Base-by-base conservation (phyloP, 2,329 filamentous ascomycete genomes). In the Stemphylium beticola region DNA sequence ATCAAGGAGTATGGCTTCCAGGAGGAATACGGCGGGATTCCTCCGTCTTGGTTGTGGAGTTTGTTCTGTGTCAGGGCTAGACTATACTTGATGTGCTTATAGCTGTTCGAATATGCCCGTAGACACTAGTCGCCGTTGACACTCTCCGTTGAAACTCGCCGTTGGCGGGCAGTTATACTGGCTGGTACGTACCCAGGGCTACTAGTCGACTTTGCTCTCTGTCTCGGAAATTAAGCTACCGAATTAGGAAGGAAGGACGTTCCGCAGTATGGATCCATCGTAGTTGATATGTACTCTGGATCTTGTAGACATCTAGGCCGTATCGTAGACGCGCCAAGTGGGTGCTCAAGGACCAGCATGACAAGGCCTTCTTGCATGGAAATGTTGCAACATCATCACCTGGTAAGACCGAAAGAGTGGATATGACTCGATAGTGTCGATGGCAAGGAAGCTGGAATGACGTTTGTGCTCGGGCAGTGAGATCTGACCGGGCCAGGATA, bases 401-500 rank as follows among this genome's bases (percentile, higher is more conserved):
- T 34, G 14, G 41, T 26, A 22, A 20, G 41, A 26, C 24, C n/a
- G n/a, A n/a, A n/a, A 26, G 34, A 20, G 50, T 49, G 50, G 50
- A 53, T 44, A 53, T 20, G 44, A 29, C 26, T 37, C 32, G 26
- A 42, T 44, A 44, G 51, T 49, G 51, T 29, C 26, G n/a, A 49
- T 39, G 34, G 26, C 17, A 18, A 49, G 42, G 36, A 26, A 20
- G 18, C 17, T 22, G 26, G 37, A 24, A 49, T 54, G 51, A 54
- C 45, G 51, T 54, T 49, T 31, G 37, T 12, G 22, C 12, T 15
- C 31, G 24, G 33, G 31, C 43, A 38, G 15, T 34, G n/a, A 22
- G 37, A 49, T 49, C 20, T 42, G 5, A 38, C 46, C 34, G 46
- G n/a, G 46, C 33, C 33, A 22, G 12, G 26, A n/a, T 24, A n/a